These are phyloP conservation scores for Arabis alpina DNA, from an alignment of 345 rosid genomes.

Conservation along the genomic window DNA sequence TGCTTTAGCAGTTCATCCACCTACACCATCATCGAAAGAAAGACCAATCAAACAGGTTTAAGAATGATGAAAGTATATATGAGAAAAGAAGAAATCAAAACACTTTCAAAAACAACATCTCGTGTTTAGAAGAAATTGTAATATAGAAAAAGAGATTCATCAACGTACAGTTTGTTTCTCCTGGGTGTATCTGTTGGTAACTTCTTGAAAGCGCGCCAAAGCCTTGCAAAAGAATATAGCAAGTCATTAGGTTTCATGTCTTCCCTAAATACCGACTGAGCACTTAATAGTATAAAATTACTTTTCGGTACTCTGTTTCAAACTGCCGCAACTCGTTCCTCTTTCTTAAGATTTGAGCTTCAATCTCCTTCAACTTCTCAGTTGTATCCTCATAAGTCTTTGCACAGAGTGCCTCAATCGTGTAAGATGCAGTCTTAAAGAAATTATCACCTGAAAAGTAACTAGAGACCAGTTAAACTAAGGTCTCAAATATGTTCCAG, in stretches of 20 bases:
- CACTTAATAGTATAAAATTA: conserved; percentile 29
- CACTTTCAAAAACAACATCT: background rate
- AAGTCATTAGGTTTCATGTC: conserved; percentile 24
- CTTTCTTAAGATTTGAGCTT: conserved; percentile 87
- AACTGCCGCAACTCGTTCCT: conserved; percentile 93
- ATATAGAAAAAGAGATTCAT: background rate
- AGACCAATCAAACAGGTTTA: too few species aligned
- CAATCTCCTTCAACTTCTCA: conserved; percentile 82
- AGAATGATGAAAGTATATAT: too few species aligned
- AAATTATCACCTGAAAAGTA: conserved; percentile 86
- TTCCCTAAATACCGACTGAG: background rate
- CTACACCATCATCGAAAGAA: conserved; percentile 46
- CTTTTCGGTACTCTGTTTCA: conserved; percentile 96
- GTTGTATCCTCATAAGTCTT: conserved; percentile 77
- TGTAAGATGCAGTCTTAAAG: conserved; percentile 91
- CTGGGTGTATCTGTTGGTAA: conserved; percentile 79
- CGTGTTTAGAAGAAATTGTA: background rate
- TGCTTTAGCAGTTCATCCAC: conserved; percentile 93
- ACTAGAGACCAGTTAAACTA: conserved; percentile 35
- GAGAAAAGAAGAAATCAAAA: background rate
- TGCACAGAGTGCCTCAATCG: conserved; percentile 96
- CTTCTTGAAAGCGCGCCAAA: conserved; percentile 95
- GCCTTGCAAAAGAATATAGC: conserved; percentile 59
- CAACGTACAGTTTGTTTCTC: conserved; percentile 90
- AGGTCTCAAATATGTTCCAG: background rate